Evolutionary conservation across 495 filamentous ascomycete genomes (phyloP).

Genomic region (Astrocystis sublimbata): DNA sequence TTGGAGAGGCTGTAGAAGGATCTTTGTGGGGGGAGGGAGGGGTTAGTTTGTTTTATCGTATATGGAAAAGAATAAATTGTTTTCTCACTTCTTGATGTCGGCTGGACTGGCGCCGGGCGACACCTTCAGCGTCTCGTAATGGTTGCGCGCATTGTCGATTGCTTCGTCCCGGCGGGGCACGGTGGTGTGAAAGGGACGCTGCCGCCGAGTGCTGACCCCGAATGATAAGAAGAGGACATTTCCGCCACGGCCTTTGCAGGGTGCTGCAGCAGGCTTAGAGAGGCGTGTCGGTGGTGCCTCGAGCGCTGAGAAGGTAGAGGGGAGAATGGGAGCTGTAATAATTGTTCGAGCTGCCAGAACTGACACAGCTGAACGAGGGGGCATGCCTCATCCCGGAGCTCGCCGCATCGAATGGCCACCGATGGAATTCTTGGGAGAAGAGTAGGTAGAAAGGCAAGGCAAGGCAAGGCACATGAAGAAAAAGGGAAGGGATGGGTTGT

Average conservation of each 20-base stretch:
- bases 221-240: too few relatives aligned
- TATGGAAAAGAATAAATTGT: not conserved
- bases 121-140: slow-evolving; percentile 84
- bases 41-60: not conserved
- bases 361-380: slow-evolving; percentile 39
- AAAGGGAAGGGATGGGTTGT: too few relatives aligned
- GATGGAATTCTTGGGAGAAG: not conserved
- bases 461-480: too few relatives aligned
- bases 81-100: slow-evolving; percentile 80
- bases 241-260: not conserved
- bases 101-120: slow-evolving; percentile 62
- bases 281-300: slow-evolving; percentile 7
- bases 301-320: not conserved
- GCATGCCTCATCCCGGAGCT: slow-evolving; percentile 56
- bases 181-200: slow-evolving; percentile 49
- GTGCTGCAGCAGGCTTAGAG: not conserved
- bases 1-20: slow-evolving; percentile 95
- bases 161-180: slow-evolving; percentile 30
- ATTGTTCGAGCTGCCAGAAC: slow-evolving; percentile 28
- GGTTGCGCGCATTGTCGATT: slow-evolving; percentile 46
- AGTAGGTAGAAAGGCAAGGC: not conserved
- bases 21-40: slow-evolving; percentile 19
- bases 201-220: too few relatives aligned
- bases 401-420: slow-evolving; percentile 5
- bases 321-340: slow-evolving; percentile 23